Base-by-base conservation (phyloP, 2,329 filamentous ascomycete genomes). In the Arachnomyces sp. region DNA sequence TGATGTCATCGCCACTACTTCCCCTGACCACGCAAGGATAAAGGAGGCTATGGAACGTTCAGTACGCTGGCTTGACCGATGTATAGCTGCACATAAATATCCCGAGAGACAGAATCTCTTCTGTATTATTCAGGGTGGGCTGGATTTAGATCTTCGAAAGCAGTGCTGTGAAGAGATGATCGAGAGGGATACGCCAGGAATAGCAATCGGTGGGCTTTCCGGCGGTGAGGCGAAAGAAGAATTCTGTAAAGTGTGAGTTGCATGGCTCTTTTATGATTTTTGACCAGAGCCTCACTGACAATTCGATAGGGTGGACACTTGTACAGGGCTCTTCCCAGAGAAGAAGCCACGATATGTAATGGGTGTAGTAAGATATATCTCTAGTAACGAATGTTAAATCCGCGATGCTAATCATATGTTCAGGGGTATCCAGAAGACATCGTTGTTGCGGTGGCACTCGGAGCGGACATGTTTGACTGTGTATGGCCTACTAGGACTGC, bases 401-500 rank as follows among this genome's bases (percentile, higher is more conserved):
- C 15, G 36, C 31, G 36, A 46, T 52, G n/a, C 60, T 57, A 36
- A 50, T 39, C 6, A 11, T 39, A 9, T 36, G 17, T 39, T n/a
- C n/a, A 77, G 73, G 88, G 92, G 9, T 98, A 95, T 61, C 92
- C 92, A 1, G 92, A 96, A 66, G 92, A 98, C 57, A 71, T 98
- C 41, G 77, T 98, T 2, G 89, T 98, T 30, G 93, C 87, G 39
- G 81, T 95, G 3, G 92, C 92, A 1, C 73, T 98, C 1, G 92
- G 92, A 3, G 92, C 92, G 36, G 92, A 98, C 65, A 98, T 98
- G 92, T 98, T 98, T 59, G 92, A 98, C 65, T 98, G 93, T 58
- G 92, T 98, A 5, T 98, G 92, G 92, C 93, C 92, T 1, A 96
- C 92, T 3, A 75, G 92, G 39, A 98, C 92, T 28, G 92, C 92